Conservation (phyloP, 1,139 yeast species). For the Hemisphaericaspora xylofermentans region DNA sequence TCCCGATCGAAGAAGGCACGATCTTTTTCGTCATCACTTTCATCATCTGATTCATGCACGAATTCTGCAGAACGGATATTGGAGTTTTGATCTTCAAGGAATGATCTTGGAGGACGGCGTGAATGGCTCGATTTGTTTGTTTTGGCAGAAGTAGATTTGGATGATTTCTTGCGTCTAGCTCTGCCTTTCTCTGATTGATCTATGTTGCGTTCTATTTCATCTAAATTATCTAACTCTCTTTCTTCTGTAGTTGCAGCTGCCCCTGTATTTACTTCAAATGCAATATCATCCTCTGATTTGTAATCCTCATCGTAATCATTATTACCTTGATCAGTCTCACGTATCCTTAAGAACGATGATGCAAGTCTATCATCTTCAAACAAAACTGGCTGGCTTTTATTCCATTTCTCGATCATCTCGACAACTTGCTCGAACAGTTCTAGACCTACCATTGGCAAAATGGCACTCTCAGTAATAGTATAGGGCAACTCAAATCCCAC, state of each 20-base stretch:
- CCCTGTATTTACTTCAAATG: slow-evolving; percentile 30
- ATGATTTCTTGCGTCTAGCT: slow-evolving; percentile 20
- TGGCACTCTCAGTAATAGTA: slow-evolving; percentile 34
- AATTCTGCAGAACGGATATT: slow-evolving; percentile 51
- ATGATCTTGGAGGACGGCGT: background rate
- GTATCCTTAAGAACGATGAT: slow-evolving; percentile 29
- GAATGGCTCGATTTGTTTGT: background rate
- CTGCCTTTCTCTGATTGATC: slow-evolving; percentile 19
- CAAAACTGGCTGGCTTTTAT: slow-evolving; percentile 26
- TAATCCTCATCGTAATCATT: slow-evolving; percentile 22
- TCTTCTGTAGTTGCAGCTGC: slow-evolving; percentile 21
- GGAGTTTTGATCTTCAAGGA: slow-evolving; percentile 9
- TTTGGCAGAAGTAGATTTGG: slow-evolving; percentile 1
- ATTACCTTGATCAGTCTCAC: slow-evolving; percentile 17
- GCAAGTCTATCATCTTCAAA: slow-evolving; percentile 49
- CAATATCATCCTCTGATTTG: slow-evolving; percentile 31
- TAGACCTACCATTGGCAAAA: slow-evolving; percentile 21
- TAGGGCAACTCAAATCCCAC: slow-evolving; percentile 43
- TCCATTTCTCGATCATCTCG: slow-evolving; percentile 34
- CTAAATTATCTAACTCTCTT: slow-evolving; percentile 30
- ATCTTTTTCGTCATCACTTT: slow-evolving; percentile 59
- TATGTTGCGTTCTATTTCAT: slow-evolving; percentile 27
- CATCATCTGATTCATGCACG: slow-evolving; percentile 66
- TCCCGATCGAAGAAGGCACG: slow-evolving; percentile 59
- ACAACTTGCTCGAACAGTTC: slow-evolving; percentile 22